Percentiles rank a stretch among this genome's conserved stretches.
Conservation (phyloP, 495 filamentous ascomycete genomes). For the Tirmania nivea region DNA sequence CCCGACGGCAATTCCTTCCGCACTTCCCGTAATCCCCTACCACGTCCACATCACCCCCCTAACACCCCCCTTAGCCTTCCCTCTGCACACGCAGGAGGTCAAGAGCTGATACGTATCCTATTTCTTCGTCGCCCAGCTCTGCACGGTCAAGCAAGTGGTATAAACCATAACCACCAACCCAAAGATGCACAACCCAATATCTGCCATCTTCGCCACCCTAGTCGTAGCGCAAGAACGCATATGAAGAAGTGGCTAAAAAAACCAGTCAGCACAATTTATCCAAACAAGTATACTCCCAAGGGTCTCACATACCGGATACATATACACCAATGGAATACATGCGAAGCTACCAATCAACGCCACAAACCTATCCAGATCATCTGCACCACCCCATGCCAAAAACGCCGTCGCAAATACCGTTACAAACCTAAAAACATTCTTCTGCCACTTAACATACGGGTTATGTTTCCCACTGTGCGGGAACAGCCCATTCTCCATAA, state of each 20-base stretch:
- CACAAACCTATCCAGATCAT: slow-evolving; percentile 92
- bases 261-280: slow-evolving; percentile 9
- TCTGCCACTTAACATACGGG: slow-evolving; percentile 92
- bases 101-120: not conserved
- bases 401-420: slow-evolving; percentile 66
- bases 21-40: too few relatives aligned
- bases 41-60: too few relatives aligned
- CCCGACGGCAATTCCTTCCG: too few relatives aligned
- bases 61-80: too few relatives aligned
- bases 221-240: slow-evolving; percentile 53
- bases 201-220: slow-evolving; percentile 38
- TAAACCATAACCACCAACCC: slow-evolving; percentile 73
- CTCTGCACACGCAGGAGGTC: too few relatives aligned
- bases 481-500: slow-evolving; percentile 40
- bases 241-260: slow-evolving; percentile 48
- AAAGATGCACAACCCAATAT: slow-evolving; percentile 55
- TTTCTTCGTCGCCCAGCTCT: slow-evolving; percentile 42
- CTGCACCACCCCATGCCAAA: slow-evolving; percentile 78
- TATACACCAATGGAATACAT: slow-evolving; percentile 90
- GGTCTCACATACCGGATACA: slow-evolving; percentile 52
- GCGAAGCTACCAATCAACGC: slow-evolving; percentile 90
- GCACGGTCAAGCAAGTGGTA: slow-evolving; percentile 63
- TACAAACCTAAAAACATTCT: slow-evolving; percentile 87
- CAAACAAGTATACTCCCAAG: slow-evolving; percentile 17
- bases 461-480: slow-evolving; percentile 58